Percentiles rank a stretch among this genome's conserved stretches.
Evolutionary conservation across 208 protist genomes (phyloP).

Genomic region (Tritrichomonas foetus): DNA sequence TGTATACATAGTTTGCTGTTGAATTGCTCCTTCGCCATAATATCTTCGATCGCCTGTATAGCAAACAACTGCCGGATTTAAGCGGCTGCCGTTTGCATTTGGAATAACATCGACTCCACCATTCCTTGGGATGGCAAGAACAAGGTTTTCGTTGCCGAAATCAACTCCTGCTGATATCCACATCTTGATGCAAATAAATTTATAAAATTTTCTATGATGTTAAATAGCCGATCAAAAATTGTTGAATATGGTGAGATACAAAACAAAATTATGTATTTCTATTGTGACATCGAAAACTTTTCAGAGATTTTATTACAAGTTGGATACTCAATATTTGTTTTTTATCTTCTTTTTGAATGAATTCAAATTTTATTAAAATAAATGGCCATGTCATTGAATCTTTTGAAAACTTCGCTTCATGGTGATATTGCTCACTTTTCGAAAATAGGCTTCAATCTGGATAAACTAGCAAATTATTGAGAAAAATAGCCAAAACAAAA

Average conservation of each 20-base stretch:
- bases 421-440: too few species aligned
- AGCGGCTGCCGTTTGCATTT: neutral
- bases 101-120: neutral
- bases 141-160: neutral
- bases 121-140: neutral
- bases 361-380: too few species aligned
- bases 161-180: conserved; percentile 13
- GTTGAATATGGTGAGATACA: neutral
- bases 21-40: neutral
- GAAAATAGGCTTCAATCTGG: too few species aligned
- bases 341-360: neutral
- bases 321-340: neutral
- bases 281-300: neutral
- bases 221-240: neutral
- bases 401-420: neutral
- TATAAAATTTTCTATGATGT: too few species aligned
- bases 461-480: too few species aligned
- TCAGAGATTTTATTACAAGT: neutral
- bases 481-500: too few species aligned
- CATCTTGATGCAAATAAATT: neutral
- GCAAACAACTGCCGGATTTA: neutral
- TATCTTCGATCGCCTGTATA: neutral
- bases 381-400: neutral
- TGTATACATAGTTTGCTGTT: neutral
- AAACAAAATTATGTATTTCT: neutral